phyloP scores from a whole-genome alignment of 1,284 basidiomycete genomes.

The Grifola frondosa region DNA sequence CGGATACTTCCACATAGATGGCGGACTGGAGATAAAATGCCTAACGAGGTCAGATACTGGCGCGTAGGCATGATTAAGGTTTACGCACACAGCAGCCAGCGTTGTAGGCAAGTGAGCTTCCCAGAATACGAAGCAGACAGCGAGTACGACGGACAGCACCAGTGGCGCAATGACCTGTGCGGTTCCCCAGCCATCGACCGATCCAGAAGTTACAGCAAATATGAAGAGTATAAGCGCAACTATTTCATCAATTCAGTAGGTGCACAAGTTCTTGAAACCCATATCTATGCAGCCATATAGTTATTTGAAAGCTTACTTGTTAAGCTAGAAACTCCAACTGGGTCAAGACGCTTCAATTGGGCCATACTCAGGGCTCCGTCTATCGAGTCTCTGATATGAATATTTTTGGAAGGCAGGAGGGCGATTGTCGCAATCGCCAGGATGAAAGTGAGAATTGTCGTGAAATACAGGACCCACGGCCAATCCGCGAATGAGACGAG shows the following conservation, averaged over 20 bases:
- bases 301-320: conserved; percentile 4
- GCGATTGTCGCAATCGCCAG: conserved; percentile 27
- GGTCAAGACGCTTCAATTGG: conserved; percentile 11
- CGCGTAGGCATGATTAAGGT: not conserved
- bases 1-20: conserved; percentile 18
- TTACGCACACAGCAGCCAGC: conserved; percentile 35
- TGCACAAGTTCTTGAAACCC: conserved; percentile 7
- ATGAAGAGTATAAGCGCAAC: conserved; percentile 38
- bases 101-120: conserved; percentile 33
- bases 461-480: conserved; percentile 38
- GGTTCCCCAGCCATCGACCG: conserved; percentile 35
- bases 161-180: conserved; percentile 33
- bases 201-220: conserved; percentile 39
- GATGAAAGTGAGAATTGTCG: conserved; percentile 32
- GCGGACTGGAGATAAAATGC: conserved; percentile 15
- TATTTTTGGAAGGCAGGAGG: conserved; percentile 30
- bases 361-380: not conserved
- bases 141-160: conserved; percentile 35
- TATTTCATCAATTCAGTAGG: conserved; percentile 9
- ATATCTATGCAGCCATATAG: too few relatives aligned
- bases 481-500: conserved; percentile 32
- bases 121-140: conserved; percentile 38
- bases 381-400: not conserved
- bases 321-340: conserved; percentile 10
- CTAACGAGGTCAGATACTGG: not conserved